Evolutionary conservation across 176 grass and related monocot species (phyloP).

Genomic region (Calamus simplicifolius): DNA sequence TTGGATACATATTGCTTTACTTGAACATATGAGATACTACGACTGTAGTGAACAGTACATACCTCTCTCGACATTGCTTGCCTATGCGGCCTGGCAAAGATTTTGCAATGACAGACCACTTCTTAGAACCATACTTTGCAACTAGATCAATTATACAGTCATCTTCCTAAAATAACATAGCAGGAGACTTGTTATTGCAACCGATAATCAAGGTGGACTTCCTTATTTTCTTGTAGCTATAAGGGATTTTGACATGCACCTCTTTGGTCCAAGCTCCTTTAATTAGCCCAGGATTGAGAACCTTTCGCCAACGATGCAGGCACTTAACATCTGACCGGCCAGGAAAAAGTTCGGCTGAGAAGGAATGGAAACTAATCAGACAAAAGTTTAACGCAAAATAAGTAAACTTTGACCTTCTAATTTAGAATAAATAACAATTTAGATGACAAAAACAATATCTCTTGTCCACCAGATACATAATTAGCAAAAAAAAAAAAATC

Average conservation of each 20-base stretch:
- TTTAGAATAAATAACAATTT: background rate
- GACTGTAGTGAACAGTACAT: background rate
- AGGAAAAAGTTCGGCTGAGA: constrained; percentile 1
- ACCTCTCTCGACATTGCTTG: constrained; percentile 16
- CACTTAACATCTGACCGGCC: constrained; percentile 11
- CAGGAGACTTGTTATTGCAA: background rate
- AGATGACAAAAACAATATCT: background rate
- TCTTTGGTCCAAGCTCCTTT: constrained; percentile 13
- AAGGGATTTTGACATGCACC: background rate
- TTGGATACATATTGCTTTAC: no score
- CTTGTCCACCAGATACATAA: background rate
- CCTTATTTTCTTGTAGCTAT: background rate
- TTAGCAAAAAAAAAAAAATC: no score
- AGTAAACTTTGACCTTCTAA: background rate
- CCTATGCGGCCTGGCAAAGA: constrained; percentile 11
- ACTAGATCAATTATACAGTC: constrained; percentile 8
- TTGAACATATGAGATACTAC: no score
- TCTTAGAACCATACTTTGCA: constrained; percentile 1
- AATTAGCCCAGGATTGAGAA: constrained; percentile 7
- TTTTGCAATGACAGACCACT: constrained; percentile 7
- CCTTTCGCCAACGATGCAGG: constrained; percentile 9
- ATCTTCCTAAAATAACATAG: constrained; percentile 4
- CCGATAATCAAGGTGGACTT: background rate
- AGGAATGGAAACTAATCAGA: background rate
- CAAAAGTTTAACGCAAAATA: background rate